These are phyloP conservation scores for Ophiostoma piceae DNA, from an alignment of 2,329 filamentous ascomycete genomes.

Conservation along the genomic window DNA sequence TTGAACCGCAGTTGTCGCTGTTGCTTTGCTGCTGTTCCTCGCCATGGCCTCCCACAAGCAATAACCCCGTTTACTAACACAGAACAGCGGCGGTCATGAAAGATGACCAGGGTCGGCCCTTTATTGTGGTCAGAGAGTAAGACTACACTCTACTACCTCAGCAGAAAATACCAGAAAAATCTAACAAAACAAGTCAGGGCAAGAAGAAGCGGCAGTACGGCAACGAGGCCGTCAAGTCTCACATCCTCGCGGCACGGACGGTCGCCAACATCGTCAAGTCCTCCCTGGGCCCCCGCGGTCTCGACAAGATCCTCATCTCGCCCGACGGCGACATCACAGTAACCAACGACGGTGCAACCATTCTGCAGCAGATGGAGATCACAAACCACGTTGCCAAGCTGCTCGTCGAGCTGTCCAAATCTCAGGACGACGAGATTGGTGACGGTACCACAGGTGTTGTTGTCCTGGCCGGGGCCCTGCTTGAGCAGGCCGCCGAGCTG, in stretches of 20 bases:
- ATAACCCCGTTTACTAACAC: conserved; percentile 17
- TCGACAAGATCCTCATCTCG: conserved; percentile 99
- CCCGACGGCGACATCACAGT: conserved; percentile 98
- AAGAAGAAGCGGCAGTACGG: conserved; percentile 97
- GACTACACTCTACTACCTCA: conserved; percentile 35
- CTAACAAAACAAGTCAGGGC: conserved; percentile 66
- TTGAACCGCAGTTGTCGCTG: conserved; percentile 19
- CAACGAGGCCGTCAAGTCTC: conserved; percentile 94
- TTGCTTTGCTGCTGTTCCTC: not conserved
- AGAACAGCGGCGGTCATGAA: conserved; percentile 68
- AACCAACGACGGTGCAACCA: conserved; percentile 97
- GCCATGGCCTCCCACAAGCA: not conserved
- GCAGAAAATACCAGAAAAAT: not conserved
- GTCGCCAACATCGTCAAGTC: conserved; percentile 97
- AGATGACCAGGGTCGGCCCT: conserved; percentile 94
- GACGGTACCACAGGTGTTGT: conserved; percentile 98
- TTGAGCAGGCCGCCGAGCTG: conserved; percentile 94
- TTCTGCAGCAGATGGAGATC: conserved; percentile 97
- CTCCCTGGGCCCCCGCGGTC: conserved; percentile 86
- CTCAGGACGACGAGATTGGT: conserved; percentile 97
- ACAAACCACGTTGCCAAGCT: conserved; percentile 97
- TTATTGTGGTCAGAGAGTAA: conserved; percentile 97
- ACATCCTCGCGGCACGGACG: conserved; percentile 93
- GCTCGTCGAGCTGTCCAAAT: conserved; percentile 93
- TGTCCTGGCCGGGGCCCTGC: conserved; percentile 84